phyloP scores from a whole-genome alignment of 2,329 filamentous ascomycete genomes.

The Trichoderma oligosporum region DNA sequence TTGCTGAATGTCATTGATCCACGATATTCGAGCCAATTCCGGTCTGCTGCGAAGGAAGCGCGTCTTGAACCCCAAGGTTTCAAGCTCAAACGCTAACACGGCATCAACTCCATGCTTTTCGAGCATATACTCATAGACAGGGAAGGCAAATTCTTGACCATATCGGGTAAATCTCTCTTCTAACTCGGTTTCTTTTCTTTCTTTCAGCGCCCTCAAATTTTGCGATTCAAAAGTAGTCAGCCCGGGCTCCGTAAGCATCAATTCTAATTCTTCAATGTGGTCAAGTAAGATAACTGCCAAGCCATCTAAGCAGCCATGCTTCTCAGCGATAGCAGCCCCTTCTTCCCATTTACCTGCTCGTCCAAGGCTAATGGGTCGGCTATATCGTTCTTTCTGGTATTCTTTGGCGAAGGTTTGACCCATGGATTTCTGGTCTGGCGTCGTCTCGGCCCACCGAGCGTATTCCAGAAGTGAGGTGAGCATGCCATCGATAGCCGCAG shows the following conservation, averaged over 20 bases:
- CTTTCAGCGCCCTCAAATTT: conserved; percentile 34
- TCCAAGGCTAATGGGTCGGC: conserved; percentile 52
- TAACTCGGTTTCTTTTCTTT: conserved; percentile 42
- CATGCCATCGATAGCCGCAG: conserved; percentile 52
- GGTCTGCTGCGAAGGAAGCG: conserved; percentile 70
- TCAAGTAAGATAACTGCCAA: conserved; percentile 55
- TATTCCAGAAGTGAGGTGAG: conserved; percentile 53
- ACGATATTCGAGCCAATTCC: conserved; percentile 73
- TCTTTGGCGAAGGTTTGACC: conserved; percentile 45
- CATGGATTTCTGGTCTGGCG: conserved; percentile 41
- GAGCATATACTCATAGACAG: conserved; percentile 77
- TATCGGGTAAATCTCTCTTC: conserved; percentile 60
- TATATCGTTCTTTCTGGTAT: conserved; percentile 49
- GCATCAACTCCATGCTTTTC: conserved; percentile 60
- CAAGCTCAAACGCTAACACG: conserved; percentile 67
- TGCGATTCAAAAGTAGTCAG: conserved; percentile 31
- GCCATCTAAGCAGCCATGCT: conserved; percentile 52
- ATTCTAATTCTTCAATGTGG: conserved; percentile 44
- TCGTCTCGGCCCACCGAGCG: conserved; percentile 47
- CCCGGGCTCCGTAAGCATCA: conserved; percentile 27
- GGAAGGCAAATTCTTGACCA: conserved; percentile 64
- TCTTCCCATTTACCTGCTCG: conserved; percentile 55
- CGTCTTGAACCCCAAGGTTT: conserved; percentile 68
- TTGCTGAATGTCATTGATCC: conserved; percentile 87
- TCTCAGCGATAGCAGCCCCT: conserved; percentile 55